Base-by-base conservation (phyloP, 176 grass and related monocot genomes). In the Oryza meridionalis region DNA sequence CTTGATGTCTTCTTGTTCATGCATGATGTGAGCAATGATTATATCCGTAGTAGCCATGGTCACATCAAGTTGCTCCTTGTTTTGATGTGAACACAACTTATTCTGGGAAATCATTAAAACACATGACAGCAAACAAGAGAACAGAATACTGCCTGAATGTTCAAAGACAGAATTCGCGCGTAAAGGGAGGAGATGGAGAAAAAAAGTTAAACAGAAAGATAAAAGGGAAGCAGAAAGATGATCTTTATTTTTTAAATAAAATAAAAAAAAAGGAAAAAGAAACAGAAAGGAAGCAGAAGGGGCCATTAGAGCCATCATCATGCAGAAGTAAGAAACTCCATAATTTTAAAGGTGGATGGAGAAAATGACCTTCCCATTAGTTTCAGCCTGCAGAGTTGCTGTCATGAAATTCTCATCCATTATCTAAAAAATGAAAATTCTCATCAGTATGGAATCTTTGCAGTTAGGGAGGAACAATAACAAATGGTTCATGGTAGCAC, bases 311-410 rank as follows among this genome's bases (percentile, higher is more conserved):
- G 31, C 31, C 51, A 77, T 62, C 75, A 61, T 77, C 51, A 14
- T 62, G 53, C 40, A 61, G 31, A 72, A 72, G 32, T 40, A 40
- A 61, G 29, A 72, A 45, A 50, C 73, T 22, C 17, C 75, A 14
- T 62, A 40, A 4, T 31, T 62, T 77, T 15, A 44, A 59, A 68
- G 9, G 17, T n/a, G 27, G 27, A 75, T 17, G 24, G 47, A 33
- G 25, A 53, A 74, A 55, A 53, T 15, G 47, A 75, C 15, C 46
- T 33, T 19, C 26, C 15, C 46, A 55, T 55, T 75, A 33, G 72
- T 53, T 75, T 75, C 27, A 31, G 17, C 72, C 72, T 55, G 44
- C 15, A 9, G 44, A 55, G 72, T 75, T 55, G 72, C 72, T 75
- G 0, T 75, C 72, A 75, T 33, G 47, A 75, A 75, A 75, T 40